Base-by-base conservation (phyloP, 306 rosid species). In the Begonia masoniana region DNA sequence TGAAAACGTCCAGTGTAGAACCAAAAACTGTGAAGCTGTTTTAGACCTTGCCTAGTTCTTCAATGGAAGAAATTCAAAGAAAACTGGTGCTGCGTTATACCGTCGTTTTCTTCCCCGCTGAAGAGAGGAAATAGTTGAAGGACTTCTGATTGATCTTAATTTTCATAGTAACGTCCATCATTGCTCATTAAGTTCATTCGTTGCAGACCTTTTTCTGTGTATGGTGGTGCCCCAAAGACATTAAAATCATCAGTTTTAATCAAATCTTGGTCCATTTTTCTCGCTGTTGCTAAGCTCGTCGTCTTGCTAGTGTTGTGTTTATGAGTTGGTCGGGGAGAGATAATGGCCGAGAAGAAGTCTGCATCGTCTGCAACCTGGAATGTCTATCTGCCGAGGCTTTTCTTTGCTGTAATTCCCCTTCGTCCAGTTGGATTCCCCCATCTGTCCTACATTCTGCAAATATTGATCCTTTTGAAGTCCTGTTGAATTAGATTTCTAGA, bases 41-140 rank as follows among this genome's bases (percentile, higher is more conserved):
- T 21, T 2, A 21, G 24, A 21, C 3, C 24, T 21, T 21, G 24
- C 24, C 24, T 60, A 69, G n/a, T n/a, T n/a, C n/a, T n/a, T n/a
- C n/a, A n/a, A n/a, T n/a, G n/a, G n/a, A n/a, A n/a, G n/a, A n/a
- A n/a, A n/a, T n/a, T n/a, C n/a, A n/a, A n/a, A n/a, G n/a, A n/a
- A n/a, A n/a, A n/a, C n/a, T n/a, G n/a, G 35, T 51, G 47, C 10
- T 9, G 45, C 45, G 13, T 43, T 52, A 43, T n/a, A 50, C 48
- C 65, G 43, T 60, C 41, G 43, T 45, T 45, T 19, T 63, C 23
- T 4, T 74, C 11, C 11, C 58, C 63, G 16, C 68, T 74, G 48
- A 60, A 39, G 1, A 56, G 70, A 50, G 94, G 94, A 64, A 84
- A 84, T 26, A 84, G 85, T 42, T 81, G 72, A 3, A 81, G 84